A percentile compares a stretch with the other conserved stretches of the same genome.
phyloP scores from a whole-genome alignment of 345 rosid genomes.

The Euphorbia peplus region DNA sequence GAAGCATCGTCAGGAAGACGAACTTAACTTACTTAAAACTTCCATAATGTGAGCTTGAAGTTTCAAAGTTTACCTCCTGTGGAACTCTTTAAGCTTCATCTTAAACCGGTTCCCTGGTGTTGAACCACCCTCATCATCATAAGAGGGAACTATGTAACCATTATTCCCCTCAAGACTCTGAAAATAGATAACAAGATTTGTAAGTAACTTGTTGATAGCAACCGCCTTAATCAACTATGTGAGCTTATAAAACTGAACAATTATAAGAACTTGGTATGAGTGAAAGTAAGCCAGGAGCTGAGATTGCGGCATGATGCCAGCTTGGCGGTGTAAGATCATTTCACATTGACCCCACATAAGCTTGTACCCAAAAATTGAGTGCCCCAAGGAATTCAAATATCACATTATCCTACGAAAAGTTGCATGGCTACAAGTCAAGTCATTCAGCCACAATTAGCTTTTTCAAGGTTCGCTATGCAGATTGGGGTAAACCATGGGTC shows the following conservation, averaged over 20 bases:
- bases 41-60: neutral
- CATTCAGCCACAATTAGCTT: neutral
- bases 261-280: neutral
- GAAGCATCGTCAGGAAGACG: neutral
- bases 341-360: neutral
- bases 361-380: neutral
- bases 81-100: slow-evolving; percentile 82
- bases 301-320: slow-evolving; percentile 1
- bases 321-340: neutral
- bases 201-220: neutral
- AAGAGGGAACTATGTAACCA: slow-evolving; percentile 59
- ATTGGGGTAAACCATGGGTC: neutral
- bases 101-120: slow-evolving; percentile 74
- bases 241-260: slow-evolving; percentile 9
- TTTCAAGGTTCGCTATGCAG: neutral
- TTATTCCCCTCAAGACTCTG: slow-evolving; percentile 60
- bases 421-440: neutral
- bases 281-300: slow-evolving; percentile 5
- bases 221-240: neutral
- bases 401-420: neutral
- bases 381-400: neutral
- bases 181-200: slow-evolving; percentile 4
- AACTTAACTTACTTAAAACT: neutral
- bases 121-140: slow-evolving; percentile 51
- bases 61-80: slow-evolving; percentile 48